These are phyloP conservation scores for Globomyces sp. DNA, from an alignment of 371 early-diverging fungal species.

Conservation along the genomic window DNA sequence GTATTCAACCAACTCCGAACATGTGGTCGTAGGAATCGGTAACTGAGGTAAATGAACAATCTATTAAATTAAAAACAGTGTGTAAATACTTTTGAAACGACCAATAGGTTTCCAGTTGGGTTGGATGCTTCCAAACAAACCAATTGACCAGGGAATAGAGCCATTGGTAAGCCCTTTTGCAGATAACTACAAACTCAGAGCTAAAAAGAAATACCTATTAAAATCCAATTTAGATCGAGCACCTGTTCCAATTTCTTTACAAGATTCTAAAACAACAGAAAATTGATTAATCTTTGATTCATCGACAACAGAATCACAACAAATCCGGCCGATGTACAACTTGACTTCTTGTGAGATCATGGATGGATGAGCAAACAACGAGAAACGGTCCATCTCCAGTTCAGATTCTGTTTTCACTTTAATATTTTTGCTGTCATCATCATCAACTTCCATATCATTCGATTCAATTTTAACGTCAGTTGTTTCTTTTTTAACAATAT, in stretches of 20 bases:
- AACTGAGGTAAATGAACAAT: neutral
- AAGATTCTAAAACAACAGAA: conserved; percentile 75
- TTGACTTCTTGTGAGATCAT: conserved; percentile 54
- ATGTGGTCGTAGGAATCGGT: neutral
- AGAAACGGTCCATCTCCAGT: conserved; percentile 4
- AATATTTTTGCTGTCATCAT: conserved; percentile 5
- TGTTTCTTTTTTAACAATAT: too few species aligned
- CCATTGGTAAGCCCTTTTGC: conserved; percentile 15
- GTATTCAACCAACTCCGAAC: neutral
- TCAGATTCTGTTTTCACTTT: neutral
- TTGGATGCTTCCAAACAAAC: conserved; percentile 43
- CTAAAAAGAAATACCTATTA: conserved; percentile 17
- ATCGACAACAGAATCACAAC: conserved; percentile 57
- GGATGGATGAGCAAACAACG: conserved; percentile 61
- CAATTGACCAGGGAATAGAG: conserved; percentile 53
- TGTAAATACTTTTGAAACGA: too few species aligned
- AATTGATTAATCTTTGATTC: conserved; percentile 65
- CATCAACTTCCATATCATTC: conserved; percentile 10
- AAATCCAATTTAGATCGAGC: conserved; percentile 65
- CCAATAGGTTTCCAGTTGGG: conserved; percentile 29
- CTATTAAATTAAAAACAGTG: too few species aligned
- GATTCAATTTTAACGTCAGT: neutral
- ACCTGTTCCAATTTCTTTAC: conserved; percentile 68
- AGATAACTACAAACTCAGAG: neutral
- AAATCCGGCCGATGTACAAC: conserved; percentile 72